Conservation (phyloP, 1,139 yeast genomes). For the Lodderomyces orthopsilosis region DNA sequence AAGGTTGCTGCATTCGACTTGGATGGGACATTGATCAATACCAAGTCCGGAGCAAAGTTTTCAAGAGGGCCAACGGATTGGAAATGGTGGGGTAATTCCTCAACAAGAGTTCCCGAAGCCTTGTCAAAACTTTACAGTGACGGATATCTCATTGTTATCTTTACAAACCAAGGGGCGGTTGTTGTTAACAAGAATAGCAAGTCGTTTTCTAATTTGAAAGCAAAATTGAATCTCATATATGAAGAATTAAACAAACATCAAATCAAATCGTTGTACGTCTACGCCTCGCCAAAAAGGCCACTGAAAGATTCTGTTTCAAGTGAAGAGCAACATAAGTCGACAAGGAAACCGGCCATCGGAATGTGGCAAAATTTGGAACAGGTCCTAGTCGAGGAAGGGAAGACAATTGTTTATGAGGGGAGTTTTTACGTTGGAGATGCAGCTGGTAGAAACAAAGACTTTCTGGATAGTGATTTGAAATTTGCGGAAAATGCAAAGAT, state of each 20-base stretch:
- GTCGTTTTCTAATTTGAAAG: slow-evolving; percentile 47
- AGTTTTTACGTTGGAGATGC: slow-evolving; percentile 93
- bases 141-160: slow-evolving; percentile 54
- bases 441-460: slow-evolving; percentile 77
- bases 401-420: slow-evolving; percentile 32
- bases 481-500: slow-evolving; percentile 64
- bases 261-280: slow-evolving; percentile 44
- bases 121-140: slow-evolving; percentile 23
- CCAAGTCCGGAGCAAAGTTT: slow-evolving; percentile 58
- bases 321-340: slow-evolving; percentile 34
- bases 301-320: slow-evolving; percentile 22
- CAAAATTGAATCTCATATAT: slow-evolving; percentile 34
- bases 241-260: slow-evolving; percentile 8
- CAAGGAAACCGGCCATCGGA: slow-evolving; percentile 75
- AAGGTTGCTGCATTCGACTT: slow-evolving; percentile 72
- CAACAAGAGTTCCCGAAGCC: slow-evolving; percentile 22
- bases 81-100: slow-evolving; percentile 50
- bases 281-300: slow-evolving; percentile 61
- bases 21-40: slow-evolving; percentile 65
- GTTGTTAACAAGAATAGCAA: slow-evolving; percentile 43
- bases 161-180: slow-evolving; percentile 85
- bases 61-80: slow-evolving; percentile 63
- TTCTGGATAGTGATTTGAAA: slow-evolving; percentile 69
- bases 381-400: slow-evolving; percentile 27
- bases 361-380: slow-evolving; percentile 56